phyloP scores from a whole-genome alignment of 306 rosid species.

The Vachellia pachyceras region DNA sequence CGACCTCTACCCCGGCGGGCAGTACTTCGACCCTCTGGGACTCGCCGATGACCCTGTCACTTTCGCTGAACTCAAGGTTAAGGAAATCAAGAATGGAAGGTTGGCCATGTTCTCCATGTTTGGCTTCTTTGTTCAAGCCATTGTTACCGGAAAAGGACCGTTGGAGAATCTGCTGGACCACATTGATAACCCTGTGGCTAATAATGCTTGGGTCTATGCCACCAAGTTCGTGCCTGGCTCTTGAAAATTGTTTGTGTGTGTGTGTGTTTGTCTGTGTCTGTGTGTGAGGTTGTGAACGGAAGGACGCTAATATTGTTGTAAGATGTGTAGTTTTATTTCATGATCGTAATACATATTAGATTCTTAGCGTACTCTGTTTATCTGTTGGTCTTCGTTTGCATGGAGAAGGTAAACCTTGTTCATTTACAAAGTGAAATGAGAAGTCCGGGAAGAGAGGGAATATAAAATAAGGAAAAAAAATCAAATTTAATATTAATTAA shows the following conservation, averaged over 20 bases:
- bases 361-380: no score
- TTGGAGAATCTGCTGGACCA: conserved; percentile 90
- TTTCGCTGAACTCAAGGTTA: conserved; percentile 88
- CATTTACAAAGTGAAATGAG: no score
- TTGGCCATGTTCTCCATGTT: conserved; percentile 96
- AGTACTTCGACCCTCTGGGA: conserved; percentile 91
- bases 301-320: no score
- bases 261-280: not conserved
- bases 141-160: conserved; percentile 92
- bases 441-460: no score
- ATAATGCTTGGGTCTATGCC: conserved; percentile 95
- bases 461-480: no score
- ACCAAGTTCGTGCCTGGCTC: conserved; percentile 91
- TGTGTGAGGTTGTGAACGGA: no score
- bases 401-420: no score
- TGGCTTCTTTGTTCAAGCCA: conserved; percentile 97
- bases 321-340: no score
- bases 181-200: conserved; percentile 90
- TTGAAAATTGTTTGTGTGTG: no score
- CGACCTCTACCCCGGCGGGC: conserved; percentile 91
- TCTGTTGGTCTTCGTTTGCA: no score
- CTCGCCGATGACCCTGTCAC: conserved; percentile 87
- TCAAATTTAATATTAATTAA: no score
- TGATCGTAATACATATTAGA: no score
- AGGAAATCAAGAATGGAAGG: conserved; percentile 89